Evolutionary conservation across 305 asterid species (phyloP).

Genomic region (Solanum hybrid): DNA sequence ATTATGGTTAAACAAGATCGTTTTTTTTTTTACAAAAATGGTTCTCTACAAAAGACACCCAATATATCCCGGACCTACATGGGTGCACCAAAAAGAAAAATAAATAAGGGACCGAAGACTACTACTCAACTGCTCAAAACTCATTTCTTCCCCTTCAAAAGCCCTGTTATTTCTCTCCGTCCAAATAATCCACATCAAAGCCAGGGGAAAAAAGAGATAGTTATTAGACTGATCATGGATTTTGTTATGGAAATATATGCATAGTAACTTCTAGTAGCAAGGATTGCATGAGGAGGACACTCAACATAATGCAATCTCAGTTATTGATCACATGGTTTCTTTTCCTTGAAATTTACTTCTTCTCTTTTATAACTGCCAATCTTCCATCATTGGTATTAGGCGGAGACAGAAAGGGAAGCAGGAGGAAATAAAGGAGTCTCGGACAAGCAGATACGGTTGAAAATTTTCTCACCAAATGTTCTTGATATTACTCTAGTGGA

Average conservation of each 20-base stretch:
- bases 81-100: not conserved
- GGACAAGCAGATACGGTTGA: conserved; percentile 90
- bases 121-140: not conserved
- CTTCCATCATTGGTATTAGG: conserved; percentile 30
- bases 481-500: conserved; percentile 96
- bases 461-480: conserved; percentile 90
- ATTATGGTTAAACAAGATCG: not conserved
- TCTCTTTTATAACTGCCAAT: not conserved
- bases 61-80: not conserved
- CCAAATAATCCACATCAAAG: not conserved
- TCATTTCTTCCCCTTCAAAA: not conserved
- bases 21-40: not conserved
- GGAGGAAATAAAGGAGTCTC: conserved; percentile 86
- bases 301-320: not conserved
- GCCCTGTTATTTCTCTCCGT: not conserved
- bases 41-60: not conserved
- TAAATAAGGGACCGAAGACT: not conserved
- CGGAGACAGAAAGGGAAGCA: conserved; percentile 92
- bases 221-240: not conserved
- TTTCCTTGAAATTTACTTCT: not conserved
- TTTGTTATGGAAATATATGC: not conserved
- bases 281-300: not conserved
- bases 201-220: not conserved
- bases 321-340: not conserved
- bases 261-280: not conserved